A percentile compares a stretch with the other conserved stretches of the same genome.
These are phyloP conservation scores for Calonectria henricotiae DNA, from an alignment of 2,329 filamentous ascomycete species.

Conservation along the genomic window DNA sequence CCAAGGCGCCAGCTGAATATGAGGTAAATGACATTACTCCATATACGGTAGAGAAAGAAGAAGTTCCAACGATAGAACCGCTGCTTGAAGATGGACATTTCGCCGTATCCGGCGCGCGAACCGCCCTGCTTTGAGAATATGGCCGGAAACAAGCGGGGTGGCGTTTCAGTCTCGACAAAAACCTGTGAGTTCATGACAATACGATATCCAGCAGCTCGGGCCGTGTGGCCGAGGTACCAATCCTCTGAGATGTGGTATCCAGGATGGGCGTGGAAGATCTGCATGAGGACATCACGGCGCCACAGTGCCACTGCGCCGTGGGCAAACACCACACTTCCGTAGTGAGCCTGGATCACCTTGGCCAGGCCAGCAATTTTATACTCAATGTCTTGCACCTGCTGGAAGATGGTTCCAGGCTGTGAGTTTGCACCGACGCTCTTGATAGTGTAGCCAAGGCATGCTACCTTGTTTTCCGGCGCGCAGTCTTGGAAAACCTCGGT, in stretches of 20 bases:
- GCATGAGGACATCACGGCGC: conserved; percentile 34
- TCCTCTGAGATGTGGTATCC: conserved; percentile 38
- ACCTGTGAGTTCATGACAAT: conserved; percentile 40
- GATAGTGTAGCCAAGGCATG: conserved; percentile 38
- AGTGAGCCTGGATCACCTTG: conserved; percentile 21
- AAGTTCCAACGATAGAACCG: conserved; percentile 39
- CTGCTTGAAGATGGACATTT: conserved; percentile 40
- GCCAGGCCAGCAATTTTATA: conserved; percentile 39
- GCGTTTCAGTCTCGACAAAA: conserved; percentile 39
- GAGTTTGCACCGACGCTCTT: conserved; percentile 38
- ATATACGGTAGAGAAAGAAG: conserved; percentile 37
- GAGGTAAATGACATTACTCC: conserved; percentile 35
- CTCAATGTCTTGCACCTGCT: conserved; percentile 39
- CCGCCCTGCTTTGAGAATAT: conserved; percentile 32
- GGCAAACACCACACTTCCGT: conserved; percentile 35
- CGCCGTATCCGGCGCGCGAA: conserved; percentile 33
- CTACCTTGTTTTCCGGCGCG: conserved; percentile 28
- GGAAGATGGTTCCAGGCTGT: conserved; percentile 29
- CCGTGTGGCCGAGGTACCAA: conserved; percentile 39
- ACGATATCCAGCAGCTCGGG: conserved; percentile 29
- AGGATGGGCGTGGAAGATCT: conserved; percentile 35
- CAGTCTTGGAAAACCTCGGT: conserved; percentile 22
- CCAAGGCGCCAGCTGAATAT: conserved; percentile 36
- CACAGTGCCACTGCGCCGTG: conserved; percentile 38
- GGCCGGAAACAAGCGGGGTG: conserved; percentile 23